Conservation (phyloP, 2,329 filamentous ascomycete species). For the Penicillium frequentans region DNA sequence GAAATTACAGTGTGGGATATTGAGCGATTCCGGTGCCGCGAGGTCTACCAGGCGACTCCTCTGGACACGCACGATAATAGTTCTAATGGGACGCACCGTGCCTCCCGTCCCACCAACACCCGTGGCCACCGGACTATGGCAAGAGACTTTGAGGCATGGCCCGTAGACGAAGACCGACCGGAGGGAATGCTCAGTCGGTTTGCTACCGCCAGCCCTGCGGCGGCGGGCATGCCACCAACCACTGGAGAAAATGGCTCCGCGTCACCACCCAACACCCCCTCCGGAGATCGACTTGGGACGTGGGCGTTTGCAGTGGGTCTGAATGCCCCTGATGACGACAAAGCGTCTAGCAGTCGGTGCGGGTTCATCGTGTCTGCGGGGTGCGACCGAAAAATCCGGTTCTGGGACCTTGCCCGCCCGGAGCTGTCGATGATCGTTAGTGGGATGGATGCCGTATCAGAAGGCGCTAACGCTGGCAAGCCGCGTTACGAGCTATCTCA, state of each 20-base stretch:
- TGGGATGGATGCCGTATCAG: slow-evolving; percentile 69
- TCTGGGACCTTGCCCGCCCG: slow-evolving; percentile 82
- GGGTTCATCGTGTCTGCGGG: slow-evolving; percentile 86
- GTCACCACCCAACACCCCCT: slow-evolving; percentile 12
- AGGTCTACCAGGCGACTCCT: slow-evolving; percentile 71
- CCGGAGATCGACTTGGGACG: slow-evolving; percentile 54
- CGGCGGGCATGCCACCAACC: slow-evolving; percentile 59
- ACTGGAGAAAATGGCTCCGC: slow-evolving; percentile 16
- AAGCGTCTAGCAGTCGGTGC: slow-evolving; percentile 58
- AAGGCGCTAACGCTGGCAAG: slow-evolving; percentile 45
- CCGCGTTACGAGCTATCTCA: slow-evolving; percentile 70
- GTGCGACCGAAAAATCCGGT: slow-evolving; percentile 85
- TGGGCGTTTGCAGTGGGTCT: slow-evolving; percentile 72
- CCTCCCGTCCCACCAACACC: slow-evolving; percentile 48
- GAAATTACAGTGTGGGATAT: slow-evolving; percentile 96
- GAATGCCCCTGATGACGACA: slow-evolving; percentile 66
- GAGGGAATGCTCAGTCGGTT: slow-evolving; percentile 87
- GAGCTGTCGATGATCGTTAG: slow-evolving; percentile 80
- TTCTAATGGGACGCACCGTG: slow-evolving; percentile 41
- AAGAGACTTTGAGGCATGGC: slow-evolving; percentile 77
- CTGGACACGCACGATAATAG: slow-evolving; percentile 17
- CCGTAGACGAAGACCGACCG: slow-evolving; percentile 83
- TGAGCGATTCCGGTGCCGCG: slow-evolving; percentile 82
- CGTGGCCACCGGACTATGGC: slow-evolving; percentile 22
- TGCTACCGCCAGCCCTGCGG: slow-evolving; percentile 51